Percentiles rank a stretch among this genome's conserved stretches.
These are phyloP conservation scores for Micromonas commoda DNA, from an alignment of 139 green algal genomes.

Conservation along the genomic window DNA sequence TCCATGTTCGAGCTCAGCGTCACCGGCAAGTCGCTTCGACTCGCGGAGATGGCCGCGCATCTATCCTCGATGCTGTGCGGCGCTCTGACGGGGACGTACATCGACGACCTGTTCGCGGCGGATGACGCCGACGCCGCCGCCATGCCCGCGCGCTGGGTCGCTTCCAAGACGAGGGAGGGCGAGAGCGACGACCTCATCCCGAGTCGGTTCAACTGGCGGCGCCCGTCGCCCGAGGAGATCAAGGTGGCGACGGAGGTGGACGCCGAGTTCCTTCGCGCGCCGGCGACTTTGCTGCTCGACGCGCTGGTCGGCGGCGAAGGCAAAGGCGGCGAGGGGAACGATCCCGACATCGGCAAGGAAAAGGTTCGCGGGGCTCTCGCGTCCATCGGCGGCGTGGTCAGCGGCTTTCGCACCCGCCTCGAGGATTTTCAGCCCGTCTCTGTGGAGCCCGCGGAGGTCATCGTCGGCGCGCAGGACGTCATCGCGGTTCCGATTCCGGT, in stretches of 20 bases:
- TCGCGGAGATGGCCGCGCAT: background rate
- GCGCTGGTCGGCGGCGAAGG: background rate
- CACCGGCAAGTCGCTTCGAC: background rate
- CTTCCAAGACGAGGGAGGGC: background rate
- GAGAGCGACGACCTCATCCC: background rate
- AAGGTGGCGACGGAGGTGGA: background rate
- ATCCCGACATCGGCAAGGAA: background rate
- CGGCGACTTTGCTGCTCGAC: background rate
- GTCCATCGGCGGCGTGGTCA: slow-evolving; percentile 23
- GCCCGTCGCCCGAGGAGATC: background rate
- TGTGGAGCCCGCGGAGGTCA: no score
- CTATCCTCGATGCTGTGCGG: slow-evolving; percentile 23
- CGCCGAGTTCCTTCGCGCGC: background rate
- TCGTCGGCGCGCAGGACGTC: background rate
- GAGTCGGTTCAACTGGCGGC: background rate
- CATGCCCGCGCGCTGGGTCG: slow-evolving; percentile 22
- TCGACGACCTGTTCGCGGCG: slow-evolving; percentile 23
- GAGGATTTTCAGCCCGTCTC: slow-evolving; percentile 31
- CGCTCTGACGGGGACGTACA: slow-evolving; percentile 27
- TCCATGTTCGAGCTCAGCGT: slow-evolving; percentile 22
- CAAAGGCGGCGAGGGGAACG: background rate
- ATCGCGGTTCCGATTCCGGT: background rate
- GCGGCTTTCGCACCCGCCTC: slow-evolving; percentile 38
- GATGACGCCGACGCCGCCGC: slow-evolving; percentile 18
- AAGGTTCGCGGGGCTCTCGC: background rate